Evolutionary conservation across 495 filamentous ascomycete species (phyloP), one percentile per base, ranked within the genome.

Genomic region (Annulohypoxylon moriforme): DNA sequence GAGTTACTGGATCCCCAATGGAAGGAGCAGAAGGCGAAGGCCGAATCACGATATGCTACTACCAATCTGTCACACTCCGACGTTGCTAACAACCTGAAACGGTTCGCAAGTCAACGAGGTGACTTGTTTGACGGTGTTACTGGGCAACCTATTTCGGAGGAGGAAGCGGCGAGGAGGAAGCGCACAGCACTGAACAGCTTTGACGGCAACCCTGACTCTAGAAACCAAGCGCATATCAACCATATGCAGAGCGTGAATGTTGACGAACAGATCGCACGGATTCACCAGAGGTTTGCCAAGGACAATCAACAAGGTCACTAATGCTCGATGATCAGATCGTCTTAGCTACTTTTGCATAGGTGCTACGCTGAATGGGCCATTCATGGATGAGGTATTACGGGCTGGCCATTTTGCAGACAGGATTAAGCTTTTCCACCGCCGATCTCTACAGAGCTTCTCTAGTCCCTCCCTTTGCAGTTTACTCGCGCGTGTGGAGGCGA

Each of bases 1-100:
- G 96, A 99, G 79, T 86, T 98, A 13, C 89, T 99, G 55, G 96
- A 98, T 77, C 94, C 96, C 0, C 89, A 91, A 34, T 99, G 96
- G 96, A 96, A 96, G 79, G 94, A 98, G 77, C 94, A 98, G 78
- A 92, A 92, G 58, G 92, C 91, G 66, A 96, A 97, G 75, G 88
- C 91, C 11, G 93, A 97, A 22, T 89, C 91, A 10, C 88, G 96
- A 63, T 93, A 88, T 71, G 88, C 93, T 7, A 94, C 93, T 0
- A 97, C 94, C 27, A 98, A 97, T 68, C 82, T 99, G 4, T 92
- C 89, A 4, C 97, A 93, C 14, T 85, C 85, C 33, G 94, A 98
- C 72, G 94, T 96, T 25, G 94, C 94, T 65, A 92, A 91, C 77
- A 98, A 99, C 75, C 86, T 99, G 67, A 98, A 98, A 82, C 92